Evolutionary conservation across 495 filamentous ascomycete species (phyloP), one percentile per base, ranked within the genome.

Genomic region (Rostrohypoxylon terebratum): DNA sequence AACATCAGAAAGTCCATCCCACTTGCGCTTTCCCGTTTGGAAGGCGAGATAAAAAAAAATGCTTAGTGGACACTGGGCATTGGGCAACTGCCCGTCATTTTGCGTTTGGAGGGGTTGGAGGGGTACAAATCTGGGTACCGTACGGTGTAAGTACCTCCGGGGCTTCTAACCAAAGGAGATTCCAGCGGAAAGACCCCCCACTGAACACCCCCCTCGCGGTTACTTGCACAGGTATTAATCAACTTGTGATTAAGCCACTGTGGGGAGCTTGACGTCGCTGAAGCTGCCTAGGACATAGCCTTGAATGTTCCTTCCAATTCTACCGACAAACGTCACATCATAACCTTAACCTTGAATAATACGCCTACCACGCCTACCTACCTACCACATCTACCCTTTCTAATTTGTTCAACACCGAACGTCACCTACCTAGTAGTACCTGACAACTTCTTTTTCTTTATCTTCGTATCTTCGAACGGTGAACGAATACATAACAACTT

Each of bases 231-330:
- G 4, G 44, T 51, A n/a, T n/a, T n/a, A 73, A 53, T 25, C 25
- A 50, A 63, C 14, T 42, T 57, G 18, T 42, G 20, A 36, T 47
- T 70, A 62, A 38, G 58, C 59, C 25, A 66, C 51, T 71, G 66
- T 69, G 64, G 65, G 47, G 68, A 75, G 67, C 75, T 77, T 78
- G 72, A 79, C 69, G 73, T 75, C 59, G 67, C 62, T 68, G 51
- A 73, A 76, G 69, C 48, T 75, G 75, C 71, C 75, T 77, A 69
- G 51, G 50, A 51, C 25, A 18, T 2, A 11, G 5, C 31, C 44
- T 23, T 28, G 6, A 28, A 3, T 28, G 28, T 28, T 28, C 42
- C 21, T 68, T 36, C 16, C 5, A 33, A 4, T 47, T 45, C 36
- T 31, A 51, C 18, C 11, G n/a, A 44, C 66, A 73, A 66, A 70